Base-by-base conservation (phyloP, 768 basidiomycete genomes). In the Flagelloscypha sp. region DNA sequence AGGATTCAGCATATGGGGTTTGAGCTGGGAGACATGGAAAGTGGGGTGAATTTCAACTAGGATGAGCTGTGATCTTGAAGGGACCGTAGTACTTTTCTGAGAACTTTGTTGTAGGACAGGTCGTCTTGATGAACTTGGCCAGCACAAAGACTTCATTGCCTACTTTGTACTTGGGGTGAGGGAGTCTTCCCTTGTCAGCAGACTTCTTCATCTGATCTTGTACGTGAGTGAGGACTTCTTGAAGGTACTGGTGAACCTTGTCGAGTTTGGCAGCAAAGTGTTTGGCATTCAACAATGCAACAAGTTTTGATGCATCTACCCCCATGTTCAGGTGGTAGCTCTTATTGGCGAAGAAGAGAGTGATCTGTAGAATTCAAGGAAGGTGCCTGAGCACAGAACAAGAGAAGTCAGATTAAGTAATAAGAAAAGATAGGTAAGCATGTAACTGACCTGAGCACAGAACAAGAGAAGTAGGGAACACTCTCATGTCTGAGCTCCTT, bases 101-200 rank as follows among this genome's bases (percentile, higher is more conserved):
- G 24, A 70, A 61, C 43, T 69, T 69, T 22, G 48, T 34, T 2
- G 61, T 58, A 2, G 65, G 65, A 10, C 61, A 47, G n/a, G 52
- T 60, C 7, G 65, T 66, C 15, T 50, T 52, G 44, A 68, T 61
- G 42, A 68, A 58, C n/a, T 46, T 48, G 8, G 47, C 45, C 2
- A 62, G 48, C 4, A 66, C 41, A 59, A 61, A 66, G 12, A 66
- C 61, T 2, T 53, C 42, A n/a, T 65, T 45, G 29, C 48, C 62
- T 5, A 41, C 44, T 29, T 57, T n/a, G 38, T 56, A 55, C 5
- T 50, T 25, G 0, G 59, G 64, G 1, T 48, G 38, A 3, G 53
- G 52, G 2, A 47, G 17, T 18, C 40, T 37, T 5, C 49, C 42
- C 19, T 44, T 22, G 38, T 66, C 42, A 43, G 55, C 59, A 27